These are phyloP conservation scores for Monotropa hypopitys DNA, from an alignment of 179 eudicot species.

Conservation along the genomic window DNA sequence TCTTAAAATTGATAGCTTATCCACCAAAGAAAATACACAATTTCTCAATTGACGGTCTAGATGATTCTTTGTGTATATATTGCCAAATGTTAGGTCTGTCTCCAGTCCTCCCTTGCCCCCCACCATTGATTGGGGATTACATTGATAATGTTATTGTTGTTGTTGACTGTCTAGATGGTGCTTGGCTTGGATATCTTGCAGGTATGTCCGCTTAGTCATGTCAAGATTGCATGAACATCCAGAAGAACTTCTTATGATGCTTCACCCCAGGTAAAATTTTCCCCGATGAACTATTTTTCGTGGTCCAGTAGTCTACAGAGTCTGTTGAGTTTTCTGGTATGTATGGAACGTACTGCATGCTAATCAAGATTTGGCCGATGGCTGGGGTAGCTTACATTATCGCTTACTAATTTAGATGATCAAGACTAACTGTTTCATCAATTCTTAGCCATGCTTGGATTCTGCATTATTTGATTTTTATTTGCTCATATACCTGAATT, in stretches of 20 bases:
- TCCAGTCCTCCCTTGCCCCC: no score
- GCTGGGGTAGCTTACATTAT: background rate
- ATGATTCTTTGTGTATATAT: no score
- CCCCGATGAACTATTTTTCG: background rate
- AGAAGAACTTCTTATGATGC: conserved; percentile 47
- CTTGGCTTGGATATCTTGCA: conserved; percentile 22
- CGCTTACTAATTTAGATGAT: background rate
- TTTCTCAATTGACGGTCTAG: background rate
- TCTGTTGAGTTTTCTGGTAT: background rate
- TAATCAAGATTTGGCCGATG: background rate
- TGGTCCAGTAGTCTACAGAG: background rate
- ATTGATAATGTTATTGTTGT: no score
- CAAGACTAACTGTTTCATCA: background rate
- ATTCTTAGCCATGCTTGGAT: background rate
- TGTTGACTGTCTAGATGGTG: background rate
- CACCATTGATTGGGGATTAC: no score
- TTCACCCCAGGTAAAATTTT: conserved; percentile 60
- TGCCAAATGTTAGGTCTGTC: no score
- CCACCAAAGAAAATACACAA: background rate
- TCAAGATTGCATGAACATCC: conserved; percentile 41
- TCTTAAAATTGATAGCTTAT: background rate
- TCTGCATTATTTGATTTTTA: background rate
- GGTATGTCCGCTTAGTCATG: conserved; percentile 86
- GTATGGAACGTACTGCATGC: background rate
- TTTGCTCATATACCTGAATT: background rate